phyloP scores from a whole-genome alignment of 768 basidiomycete genomes.

The Trametopsis cervina region DNA sequence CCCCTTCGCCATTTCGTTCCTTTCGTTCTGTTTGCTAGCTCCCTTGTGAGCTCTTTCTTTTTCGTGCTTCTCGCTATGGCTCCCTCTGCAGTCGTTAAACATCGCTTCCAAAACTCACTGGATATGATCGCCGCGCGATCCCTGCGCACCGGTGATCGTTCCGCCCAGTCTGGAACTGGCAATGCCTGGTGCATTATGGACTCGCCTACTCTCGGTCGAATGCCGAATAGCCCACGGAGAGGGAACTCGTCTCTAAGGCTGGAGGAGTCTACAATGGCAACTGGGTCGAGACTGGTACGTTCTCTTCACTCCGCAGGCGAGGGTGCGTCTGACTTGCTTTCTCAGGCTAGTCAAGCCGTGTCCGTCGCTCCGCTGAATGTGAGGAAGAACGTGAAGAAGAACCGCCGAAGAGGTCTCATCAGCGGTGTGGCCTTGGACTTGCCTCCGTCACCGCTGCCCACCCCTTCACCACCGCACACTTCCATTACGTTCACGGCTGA shows the following conservation, averaged over 20 bases:
- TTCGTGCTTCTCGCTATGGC: slow-evolving; percentile 16
- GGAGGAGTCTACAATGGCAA: slow-evolving; percentile 2
- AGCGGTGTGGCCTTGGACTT: slow-evolving; percentile 20
- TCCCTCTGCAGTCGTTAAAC: slow-evolving; percentile 13
- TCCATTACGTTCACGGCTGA: slow-evolving; percentile 26
- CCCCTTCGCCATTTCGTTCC: slow-evolving; percentile 9
- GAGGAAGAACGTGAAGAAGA: slow-evolving; percentile 18
- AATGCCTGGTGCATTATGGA: slow-evolving; percentile 24
- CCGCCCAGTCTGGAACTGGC: slow-evolving; percentile 20
- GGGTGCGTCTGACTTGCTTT: background rate
- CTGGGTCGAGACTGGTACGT: slow-evolving; percentile 6
- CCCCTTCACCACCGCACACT: slow-evolving; percentile 13
- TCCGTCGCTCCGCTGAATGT: slow-evolving; percentile 15
- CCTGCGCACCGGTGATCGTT: slow-evolving; percentile 17
- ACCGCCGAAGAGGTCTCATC: slow-evolving; percentile 20
- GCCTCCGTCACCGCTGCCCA: slow-evolving; percentile 18
- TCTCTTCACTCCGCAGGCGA: background rate
- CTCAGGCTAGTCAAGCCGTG: slow-evolving; percentile 7
- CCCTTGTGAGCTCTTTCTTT: slow-evolving; percentile 8
- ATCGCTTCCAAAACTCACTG: slow-evolving; percentile 20
- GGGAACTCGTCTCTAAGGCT: background rate
- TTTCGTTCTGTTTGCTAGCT: slow-evolving; percentile 4
- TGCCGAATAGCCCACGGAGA: slow-evolving; percentile 4
- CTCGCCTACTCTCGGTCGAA: slow-evolving; percentile 15
- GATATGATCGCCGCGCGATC: slow-evolving; percentile 26